These are phyloP conservation scores for Mycena polygramma DNA, from an alignment of 768 basidiomycete species.

Conservation along the genomic window DNA sequence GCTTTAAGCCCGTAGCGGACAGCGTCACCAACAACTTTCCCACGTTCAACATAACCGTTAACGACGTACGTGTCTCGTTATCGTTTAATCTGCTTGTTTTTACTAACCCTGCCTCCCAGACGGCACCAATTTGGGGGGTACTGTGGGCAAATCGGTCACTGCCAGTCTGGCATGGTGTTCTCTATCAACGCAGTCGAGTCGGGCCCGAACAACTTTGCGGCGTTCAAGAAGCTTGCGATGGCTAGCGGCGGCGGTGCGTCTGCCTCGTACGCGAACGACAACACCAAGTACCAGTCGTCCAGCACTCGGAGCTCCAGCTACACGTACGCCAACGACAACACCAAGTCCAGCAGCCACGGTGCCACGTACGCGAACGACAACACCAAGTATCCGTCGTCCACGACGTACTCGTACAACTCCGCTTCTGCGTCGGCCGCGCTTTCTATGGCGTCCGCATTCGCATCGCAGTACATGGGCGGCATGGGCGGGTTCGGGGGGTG, in stretches of 20 bases:
- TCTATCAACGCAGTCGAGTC: conserved; percentile 53
- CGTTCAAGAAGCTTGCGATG: conserved; percentile 44
- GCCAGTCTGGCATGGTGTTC: conserved; percentile 64
- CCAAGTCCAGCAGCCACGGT: too few relatives aligned
- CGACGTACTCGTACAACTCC: too few relatives aligned
- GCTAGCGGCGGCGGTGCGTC: too few relatives aligned
- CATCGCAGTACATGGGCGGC: too few relatives aligned
- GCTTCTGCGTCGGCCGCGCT: not conserved
- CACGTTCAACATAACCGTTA: conserved; percentile 56
- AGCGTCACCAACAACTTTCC: conserved; percentile 45
- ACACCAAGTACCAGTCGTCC: too few relatives aligned
- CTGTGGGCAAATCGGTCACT: conserved; percentile 56
- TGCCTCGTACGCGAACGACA: not conserved
- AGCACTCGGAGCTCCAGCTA: too few relatives aligned
- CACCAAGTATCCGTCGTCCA: too few relatives aligned
- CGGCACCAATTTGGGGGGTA: conserved; percentile 54
- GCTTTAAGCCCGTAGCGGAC: not conserved
- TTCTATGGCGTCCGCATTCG: too few relatives aligned
- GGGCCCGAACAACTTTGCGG: conserved; percentile 52
- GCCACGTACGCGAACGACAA: not conserved
- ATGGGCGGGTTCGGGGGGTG: too few relatives aligned
- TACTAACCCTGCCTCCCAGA: too few relatives aligned
- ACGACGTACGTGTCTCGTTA: conserved; percentile 47
- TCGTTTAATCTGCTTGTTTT: too few relatives aligned
- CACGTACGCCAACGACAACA: not conserved